Conservation (phyloP, 1,284 basidiomycete species). For the Singerocomus inundabilis region DNA sequence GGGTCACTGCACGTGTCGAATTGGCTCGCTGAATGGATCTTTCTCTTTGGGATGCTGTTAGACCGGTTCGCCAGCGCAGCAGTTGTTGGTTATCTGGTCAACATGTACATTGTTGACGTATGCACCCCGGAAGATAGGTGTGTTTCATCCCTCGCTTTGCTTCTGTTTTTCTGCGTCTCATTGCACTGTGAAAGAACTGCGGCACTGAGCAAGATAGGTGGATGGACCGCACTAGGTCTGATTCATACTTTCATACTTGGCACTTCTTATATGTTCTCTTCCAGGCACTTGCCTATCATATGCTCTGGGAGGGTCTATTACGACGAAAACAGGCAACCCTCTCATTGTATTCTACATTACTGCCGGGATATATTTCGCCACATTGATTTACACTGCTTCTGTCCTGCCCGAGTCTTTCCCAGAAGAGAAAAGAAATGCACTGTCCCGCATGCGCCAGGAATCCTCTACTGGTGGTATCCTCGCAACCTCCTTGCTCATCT, state of each 20-base stretch:
- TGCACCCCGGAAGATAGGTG: neutral
- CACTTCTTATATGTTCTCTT: neutral
- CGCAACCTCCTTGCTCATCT: neutral
- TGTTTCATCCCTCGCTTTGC: neutral
- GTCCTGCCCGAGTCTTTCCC: conserved; percentile 36
- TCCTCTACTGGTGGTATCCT: neutral
- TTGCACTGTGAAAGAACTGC: conserved; percentile 23
- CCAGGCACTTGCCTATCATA: conserved; percentile 30
- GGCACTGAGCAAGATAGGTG: conserved; percentile 28
- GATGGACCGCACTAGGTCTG: conserved; percentile 3
- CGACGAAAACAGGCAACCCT: conserved; percentile 26
- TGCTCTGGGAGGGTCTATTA: conserved; percentile 31
- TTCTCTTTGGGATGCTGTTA: neutral
- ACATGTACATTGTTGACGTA: neutral
- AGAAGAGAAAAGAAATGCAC: conserved; percentile 25
- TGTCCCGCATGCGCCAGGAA: conserved; percentile 12
- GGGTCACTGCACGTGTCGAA: conserved; percentile 12
- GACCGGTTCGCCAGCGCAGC: neutral
- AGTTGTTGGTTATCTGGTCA: neutral
- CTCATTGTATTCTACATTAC: conserved; percentile 29
- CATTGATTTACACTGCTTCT: conserved; percentile 23
- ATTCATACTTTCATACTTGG: neutral
- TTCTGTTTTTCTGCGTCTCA: neutral
- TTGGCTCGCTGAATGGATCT: neutral
- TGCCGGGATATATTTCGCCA: conserved; percentile 14